Conservation (phyloP, 345 rosid species). For the Camelina hispida region DNA sequence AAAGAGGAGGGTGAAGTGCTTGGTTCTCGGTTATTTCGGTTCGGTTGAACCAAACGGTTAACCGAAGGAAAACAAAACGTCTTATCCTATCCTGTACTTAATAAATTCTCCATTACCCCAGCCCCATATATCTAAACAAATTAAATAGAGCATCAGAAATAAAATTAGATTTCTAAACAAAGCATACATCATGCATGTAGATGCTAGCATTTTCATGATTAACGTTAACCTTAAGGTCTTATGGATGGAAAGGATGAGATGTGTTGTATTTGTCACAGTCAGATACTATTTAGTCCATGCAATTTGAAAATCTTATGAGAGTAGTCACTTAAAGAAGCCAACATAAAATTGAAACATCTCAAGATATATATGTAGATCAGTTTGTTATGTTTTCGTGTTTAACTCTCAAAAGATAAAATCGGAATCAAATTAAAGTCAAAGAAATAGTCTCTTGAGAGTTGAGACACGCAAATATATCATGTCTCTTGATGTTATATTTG, state of each 20-base stretch:
- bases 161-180: neutral
- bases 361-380: neutral
- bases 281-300: neutral
- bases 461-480: neutral
- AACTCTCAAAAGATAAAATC: neutral
- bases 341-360: constrained; percentile 11
- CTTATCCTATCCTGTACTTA: too few species aligned
- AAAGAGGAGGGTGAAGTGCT: too few species aligned
- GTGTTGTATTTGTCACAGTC: neutral
- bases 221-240: neutral
- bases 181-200: too few species aligned
- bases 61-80: too few species aligned
- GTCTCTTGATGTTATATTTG: constrained; percentile 2
- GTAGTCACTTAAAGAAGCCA: neutral
- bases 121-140: neutral
- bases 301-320: neutral
- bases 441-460: too few species aligned
- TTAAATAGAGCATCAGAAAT: too few species aligned
- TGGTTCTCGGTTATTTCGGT: too few species aligned
- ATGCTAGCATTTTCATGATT: neutral
- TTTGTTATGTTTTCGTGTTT: neutral
- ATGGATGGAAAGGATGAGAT: neutral
- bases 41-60: too few species aligned
- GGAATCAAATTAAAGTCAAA: neutral
- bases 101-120: too few species aligned